Base-by-base conservation (phyloP, 768 basidiomycete species). In the Chiua virens region DNA sequence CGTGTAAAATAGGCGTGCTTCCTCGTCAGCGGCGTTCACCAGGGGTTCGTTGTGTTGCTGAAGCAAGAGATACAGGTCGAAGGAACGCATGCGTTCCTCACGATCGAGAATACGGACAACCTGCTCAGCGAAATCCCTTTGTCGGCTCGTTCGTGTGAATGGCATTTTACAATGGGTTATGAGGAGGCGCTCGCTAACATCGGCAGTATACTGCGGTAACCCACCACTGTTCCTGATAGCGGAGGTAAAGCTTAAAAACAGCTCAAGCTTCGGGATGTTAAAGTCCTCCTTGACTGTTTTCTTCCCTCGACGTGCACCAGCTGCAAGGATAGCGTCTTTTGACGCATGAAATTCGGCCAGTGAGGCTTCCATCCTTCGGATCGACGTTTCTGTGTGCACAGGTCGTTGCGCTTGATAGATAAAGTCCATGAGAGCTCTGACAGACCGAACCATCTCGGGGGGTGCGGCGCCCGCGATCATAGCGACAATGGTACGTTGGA, bases 401-500 rank as follows among this genome's bases (percentile, higher is more conserved):
- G 51, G 47, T 20, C 44, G 50, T 21, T 64, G 62, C 1, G 63
- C 60, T 5, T 45, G 23, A 37, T 68, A 67, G 8, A 62, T 55
- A 42, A 69, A 69, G 25, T 71, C 60, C 3, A 69, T 49, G 3
- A 68, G 42, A 5, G 60, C 50, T 1, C 54, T 47, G 3, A 55
- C 32, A 5, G 50, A 35, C 1, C 5, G 3, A 4, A 63, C 27
- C 8, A 57, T 42, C 0, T 21, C 18, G 2, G 36, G 21, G 3
- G 37, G 5, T 3, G 32, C 28, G 1, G 22, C 22, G 8, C 42
- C 42, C 4, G 27, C 39, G 9, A 55, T 25, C 2, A 39, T 23
- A 1, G 44, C 23, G 18, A 78, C 45, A 7, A 76, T 53, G 32
- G 67, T 68, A 3, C 57, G 51, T 50, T 77, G 64, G 5, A 77